Evolutionary conservation across 768 basidiomycete species (phyloP).

Genomic region (Lentinula sp.): DNA sequence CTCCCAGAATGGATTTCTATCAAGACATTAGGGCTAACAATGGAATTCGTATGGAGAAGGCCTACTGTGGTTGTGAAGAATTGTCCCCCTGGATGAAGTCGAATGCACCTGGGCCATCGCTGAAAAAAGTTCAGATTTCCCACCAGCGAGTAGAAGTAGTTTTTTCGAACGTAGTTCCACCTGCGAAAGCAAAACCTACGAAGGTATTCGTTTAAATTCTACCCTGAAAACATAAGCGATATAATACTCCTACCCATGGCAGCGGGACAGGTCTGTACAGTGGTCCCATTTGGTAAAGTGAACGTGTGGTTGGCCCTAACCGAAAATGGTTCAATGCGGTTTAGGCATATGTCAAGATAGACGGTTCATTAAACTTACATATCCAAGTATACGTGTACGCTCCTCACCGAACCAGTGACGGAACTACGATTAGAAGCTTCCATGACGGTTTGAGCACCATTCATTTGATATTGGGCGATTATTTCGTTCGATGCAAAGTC

Average conservation of each 20-base stretch:
- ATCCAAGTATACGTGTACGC: slow-evolving; percentile 63
- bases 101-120: slow-evolving; percentile 77
- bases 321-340: slow-evolving; percentile 2
- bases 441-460: slow-evolving; percentile 65
- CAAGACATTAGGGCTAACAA: neutral
- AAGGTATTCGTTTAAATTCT: neutral
- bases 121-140: slow-evolving; percentile 14
- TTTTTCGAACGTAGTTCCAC: slow-evolving; percentile 60
- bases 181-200: slow-evolving; percentile 71
- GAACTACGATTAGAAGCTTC: slow-evolving; percentile 31
- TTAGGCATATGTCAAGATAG: neutral
- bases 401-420: slow-evolving; percentile 57
- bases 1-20: slow-evolving; percentile 76
- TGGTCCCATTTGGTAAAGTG: slow-evolving; percentile 57
- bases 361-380: slow-evolving; percentile 44
- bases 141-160: slow-evolving; percentile 2
- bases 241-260: slow-evolving; percentile 53
- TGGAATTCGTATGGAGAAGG: neutral
- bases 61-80: slow-evolving; percentile 50
- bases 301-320: slow-evolving; percentile 61
- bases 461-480: slow-evolving; percentile 65
- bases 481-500: slow-evolving; percentile 73
- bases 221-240: neutral
- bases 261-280: slow-evolving; percentile 68
- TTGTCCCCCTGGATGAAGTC: slow-evolving; percentile 76